Evolutionary conservation across 371 early-diverging fungal species (phyloP), one percentile per base, ranked within the genome.

Genomic region (Lichtheimia hyalospora): DNA sequence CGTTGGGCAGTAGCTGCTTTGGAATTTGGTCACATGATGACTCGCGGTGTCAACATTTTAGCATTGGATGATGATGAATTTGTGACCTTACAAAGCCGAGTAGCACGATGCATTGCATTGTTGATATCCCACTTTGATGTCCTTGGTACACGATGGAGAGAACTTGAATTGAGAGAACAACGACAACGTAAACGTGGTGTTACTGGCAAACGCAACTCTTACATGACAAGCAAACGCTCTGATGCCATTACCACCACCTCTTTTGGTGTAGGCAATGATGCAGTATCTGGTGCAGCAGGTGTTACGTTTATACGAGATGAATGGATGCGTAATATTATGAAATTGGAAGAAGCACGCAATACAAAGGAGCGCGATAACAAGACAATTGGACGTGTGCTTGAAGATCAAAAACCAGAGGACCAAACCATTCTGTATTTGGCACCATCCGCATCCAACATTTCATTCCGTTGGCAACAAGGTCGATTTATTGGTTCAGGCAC

Each of bases 1-100:
- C 84, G 92, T 20, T 95, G 95, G 95, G 90, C 91, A 2, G 89
- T 95, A 27, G 77, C 86, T 52, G 94, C 94, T 0, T 79, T 95
- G 5, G 92, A 93, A 67, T 91, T 91, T 64, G 88, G 91, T 0
- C 90, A 92, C 85, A 69, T 81, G 15, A 85, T 89, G 75, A 89
- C 90, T 50, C 82, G 86, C 16, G 90, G 89, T 62, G 52, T 63
- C 64, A 57, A 74, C 57, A 68, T 78, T 56, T 59, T 78, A 66
- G 61, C 75, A 48, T 69, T 78, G 16, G 49, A 57, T 27, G 61
- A 67, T 34, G 57, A 51, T 27, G 64, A 61, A 49, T 95, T 92
- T 68, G 77, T 75, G 2, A 77, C 79, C 54, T 62, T 95, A n/a
- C 89, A 87, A 34, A 71, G 81, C 23, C 84, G 85, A 52, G 89